phyloP scores from a whole-genome alignment of 192 early-diverging fungal species.

The Coemansia sp. region DNA sequence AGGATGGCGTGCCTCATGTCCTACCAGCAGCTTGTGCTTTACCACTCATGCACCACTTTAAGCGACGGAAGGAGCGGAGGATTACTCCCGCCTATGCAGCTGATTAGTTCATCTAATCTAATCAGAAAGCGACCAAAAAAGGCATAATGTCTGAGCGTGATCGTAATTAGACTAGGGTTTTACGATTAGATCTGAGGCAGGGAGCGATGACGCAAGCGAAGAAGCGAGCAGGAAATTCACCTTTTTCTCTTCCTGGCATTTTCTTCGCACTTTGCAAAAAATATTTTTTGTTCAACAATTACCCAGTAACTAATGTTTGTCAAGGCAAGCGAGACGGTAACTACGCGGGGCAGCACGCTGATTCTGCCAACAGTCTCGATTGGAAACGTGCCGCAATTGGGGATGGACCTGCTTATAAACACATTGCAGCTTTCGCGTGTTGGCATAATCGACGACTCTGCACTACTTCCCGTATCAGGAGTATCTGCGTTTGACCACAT shows the following conservation, averaged over 20 bases:
- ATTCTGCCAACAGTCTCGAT: constrained; percentile 70
- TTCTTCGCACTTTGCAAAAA: not conserved
- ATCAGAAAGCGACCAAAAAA: not conserved
- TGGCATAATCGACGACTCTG: constrained; percentile 64
- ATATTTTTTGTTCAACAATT: not conserved
- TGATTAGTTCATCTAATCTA: not conserved
- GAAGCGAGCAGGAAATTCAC: not conserved
- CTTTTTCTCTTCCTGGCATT: not conserved
- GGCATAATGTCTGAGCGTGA: not conserved
- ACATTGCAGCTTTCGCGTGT: constrained; percentile 63
- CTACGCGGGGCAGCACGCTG: constrained; percentile 37
- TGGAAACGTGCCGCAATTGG: constrained; percentile 78
- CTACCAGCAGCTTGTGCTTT: not conserved
- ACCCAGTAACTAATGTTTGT: not conserved
- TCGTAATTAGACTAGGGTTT: not conserved
- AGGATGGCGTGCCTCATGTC: not conserved
- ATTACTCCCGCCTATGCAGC: not conserved
- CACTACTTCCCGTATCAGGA: constrained; percentile 65
- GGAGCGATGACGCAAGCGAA: constrained; percentile 2
- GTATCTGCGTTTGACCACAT: constrained; percentile 49
- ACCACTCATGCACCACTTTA: not conserved
- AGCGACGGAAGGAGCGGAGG: not conserved
- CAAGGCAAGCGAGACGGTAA: not conserved
- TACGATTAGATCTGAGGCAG: not conserved
- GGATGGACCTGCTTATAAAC: constrained; percentile 69